Conservation (phyloP, 257 asterid species). For the Prunella vulgaris region DNA sequence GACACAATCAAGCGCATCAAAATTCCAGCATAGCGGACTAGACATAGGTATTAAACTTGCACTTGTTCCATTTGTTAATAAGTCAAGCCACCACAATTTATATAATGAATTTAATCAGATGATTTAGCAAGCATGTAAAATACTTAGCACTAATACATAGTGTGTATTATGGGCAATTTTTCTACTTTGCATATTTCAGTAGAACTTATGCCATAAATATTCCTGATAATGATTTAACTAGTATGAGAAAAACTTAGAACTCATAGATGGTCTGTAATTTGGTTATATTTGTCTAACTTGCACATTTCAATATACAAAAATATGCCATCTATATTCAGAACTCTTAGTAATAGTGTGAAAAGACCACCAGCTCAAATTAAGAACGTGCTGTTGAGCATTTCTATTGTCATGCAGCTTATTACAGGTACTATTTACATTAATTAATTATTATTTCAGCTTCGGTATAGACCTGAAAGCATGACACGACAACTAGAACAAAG, state of each 20-base stretch:
- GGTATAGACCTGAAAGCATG: slow-evolving; percentile 9
- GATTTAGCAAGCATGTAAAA: not conserved
- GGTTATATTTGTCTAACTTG: not conserved
- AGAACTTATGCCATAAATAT: slow-evolving; percentile 2
- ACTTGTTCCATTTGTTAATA: not conserved
- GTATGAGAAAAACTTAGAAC: not conserved
- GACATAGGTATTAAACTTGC: slow-evolving; percentile 11
- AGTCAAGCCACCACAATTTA: slow-evolving; percentile 11
- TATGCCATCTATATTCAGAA: slow-evolving; percentile 9
- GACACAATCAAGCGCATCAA: not conserved
- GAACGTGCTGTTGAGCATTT: not conserved
- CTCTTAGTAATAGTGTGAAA: not conserved
- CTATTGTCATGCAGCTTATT: not conserved
- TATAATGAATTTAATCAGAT: not conserved
- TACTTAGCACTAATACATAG: not conserved
- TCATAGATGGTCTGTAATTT: not conserved
- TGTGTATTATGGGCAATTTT: not conserved
- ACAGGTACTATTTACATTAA: not conserved
- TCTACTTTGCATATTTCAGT: not conserved
- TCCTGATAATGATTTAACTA: not conserved
- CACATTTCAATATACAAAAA: not conserved
- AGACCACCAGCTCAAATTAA: not conserved
- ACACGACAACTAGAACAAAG: not conserved
- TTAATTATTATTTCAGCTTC: slow-evolving; percentile 6
- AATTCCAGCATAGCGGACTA: not conserved